A percentile compares a stretch with the other conserved stretches of the same genome.
phyloP scores from a whole-genome alignment of 1,139 yeast species.

The Yamadazyma buinensis region DNA sequence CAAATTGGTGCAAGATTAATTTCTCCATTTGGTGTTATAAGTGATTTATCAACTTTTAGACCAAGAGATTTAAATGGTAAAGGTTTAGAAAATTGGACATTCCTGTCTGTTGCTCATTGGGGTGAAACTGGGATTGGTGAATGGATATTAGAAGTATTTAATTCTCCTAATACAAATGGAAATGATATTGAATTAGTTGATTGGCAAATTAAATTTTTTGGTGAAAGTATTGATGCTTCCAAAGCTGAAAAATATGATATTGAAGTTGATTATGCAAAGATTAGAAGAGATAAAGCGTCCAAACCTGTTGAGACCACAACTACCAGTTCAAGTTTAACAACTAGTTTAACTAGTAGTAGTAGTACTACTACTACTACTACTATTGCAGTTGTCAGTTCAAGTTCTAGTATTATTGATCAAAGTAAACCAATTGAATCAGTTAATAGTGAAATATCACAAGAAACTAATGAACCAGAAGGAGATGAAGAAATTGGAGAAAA shows the following conservation, averaged over 20 bases:
- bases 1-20: slow-evolving; percentile 58
- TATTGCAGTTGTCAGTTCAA: slow-evolving; percentile 1
- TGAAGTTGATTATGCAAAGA: slow-evolving; percentile 37
- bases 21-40: slow-evolving; percentile 73
- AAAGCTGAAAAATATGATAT: slow-evolving; percentile 51
- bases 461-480: slow-evolving; percentile 8
- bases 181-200: slow-evolving; percentile 48
- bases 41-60: slow-evolving; percentile 76
- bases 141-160: slow-evolving; percentile 69
- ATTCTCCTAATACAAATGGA: slow-evolving; percentile 16
- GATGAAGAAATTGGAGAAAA: slow-evolving; percentile 21
- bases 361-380: slow-evolving; percentile 4
- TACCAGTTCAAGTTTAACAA: neutral
- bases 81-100: slow-evolving; percentile 84
- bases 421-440: slow-evolving; percentile 2
- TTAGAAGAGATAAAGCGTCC: slow-evolving; percentile 28
- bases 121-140: slow-evolving; percentile 81
- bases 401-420: neutral
- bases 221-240: slow-evolving; percentile 64
- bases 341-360: slow-evolving; percentile 2
- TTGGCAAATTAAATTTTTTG: slow-evolving; percentile 83
- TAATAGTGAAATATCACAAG: slow-evolving; percentile 3
- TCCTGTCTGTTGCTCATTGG: slow-evolving; percentile 99
- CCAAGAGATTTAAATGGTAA: slow-evolving; percentile 47
- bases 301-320: neutral